Conservation (phyloP, 2,329 filamentous ascomycete species). For the Salinomyces thailandicus region DNA sequence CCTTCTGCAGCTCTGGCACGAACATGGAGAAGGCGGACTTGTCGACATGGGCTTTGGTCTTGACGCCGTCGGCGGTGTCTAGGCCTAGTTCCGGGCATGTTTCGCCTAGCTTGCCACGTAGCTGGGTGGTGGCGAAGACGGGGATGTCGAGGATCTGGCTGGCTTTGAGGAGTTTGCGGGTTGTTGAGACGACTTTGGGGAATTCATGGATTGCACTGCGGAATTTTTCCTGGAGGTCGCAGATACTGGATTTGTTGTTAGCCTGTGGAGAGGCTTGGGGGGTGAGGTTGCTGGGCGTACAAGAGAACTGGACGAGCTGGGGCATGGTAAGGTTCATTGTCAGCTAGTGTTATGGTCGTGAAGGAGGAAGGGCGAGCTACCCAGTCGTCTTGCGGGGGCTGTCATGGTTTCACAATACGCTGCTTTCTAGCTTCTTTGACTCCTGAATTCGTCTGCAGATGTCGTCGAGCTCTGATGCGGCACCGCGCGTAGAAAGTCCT, state of each 20-base stretch:
- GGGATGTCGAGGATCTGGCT: slow-evolving; percentile 55
- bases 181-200: slow-evolving; percentile 54
- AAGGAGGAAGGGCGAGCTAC: slow-evolving; percentile 7
- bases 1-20: slow-evolving; percentile 52
- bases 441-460: too few relatives aligned
- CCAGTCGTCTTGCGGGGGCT: slow-evolving; percentile 13
- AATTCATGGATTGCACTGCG: slow-evolving; percentile 73
- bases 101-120: slow-evolving; percentile 62
- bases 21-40: slow-evolving; percentile 90
- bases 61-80: slow-evolving; percentile 39
- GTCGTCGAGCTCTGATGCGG: too few relatives aligned
- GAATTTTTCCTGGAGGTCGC: slow-evolving; percentile 93
- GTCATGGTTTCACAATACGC: slow-evolving; percentile 7
- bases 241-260: slow-evolving; percentile 53
- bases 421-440: too few relatives aligned
- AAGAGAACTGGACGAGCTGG: slow-evolving; percentile 11
- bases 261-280: slow-evolving; percentile 1
- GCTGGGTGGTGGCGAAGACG: slow-evolving; percentile 79
- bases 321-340: not conserved
- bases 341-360: not conserved
- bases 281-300: slow-evolving; percentile 7
- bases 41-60: slow-evolving; percentile 54
- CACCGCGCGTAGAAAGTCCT: too few relatives aligned
- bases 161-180: slow-evolving; percentile 43
- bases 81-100: slow-evolving; percentile 63